Conservation (phyloP, 805 yeast species). For the Candida adriatica region DNA sequence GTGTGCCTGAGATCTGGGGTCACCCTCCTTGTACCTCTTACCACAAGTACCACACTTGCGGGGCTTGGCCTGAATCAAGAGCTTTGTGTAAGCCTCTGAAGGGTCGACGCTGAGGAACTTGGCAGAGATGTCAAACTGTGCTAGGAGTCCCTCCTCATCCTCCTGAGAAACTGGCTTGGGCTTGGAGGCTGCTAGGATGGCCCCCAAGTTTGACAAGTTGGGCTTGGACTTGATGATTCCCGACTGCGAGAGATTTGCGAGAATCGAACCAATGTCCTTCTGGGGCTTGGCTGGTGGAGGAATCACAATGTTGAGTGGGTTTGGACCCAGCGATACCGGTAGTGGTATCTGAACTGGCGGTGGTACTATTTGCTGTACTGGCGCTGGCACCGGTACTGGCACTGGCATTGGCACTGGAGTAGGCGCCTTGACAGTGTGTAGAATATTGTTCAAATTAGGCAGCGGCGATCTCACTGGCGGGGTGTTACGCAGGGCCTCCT, state of each 20-base stretch:
- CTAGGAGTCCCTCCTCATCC: constrained; percentile 7
- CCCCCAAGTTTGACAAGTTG: background rate
- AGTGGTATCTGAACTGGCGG: constrained; percentile 17
- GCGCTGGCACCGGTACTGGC: constrained; percentile 6
- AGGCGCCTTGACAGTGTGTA: constrained; percentile 5
- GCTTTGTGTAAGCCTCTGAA: constrained; percentile 28
- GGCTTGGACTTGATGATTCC: constrained; percentile 17
- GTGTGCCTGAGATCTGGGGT: constrained; percentile 52
- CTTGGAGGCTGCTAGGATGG: constrained; percentile 3
- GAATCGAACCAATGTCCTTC: constrained; percentile 14
- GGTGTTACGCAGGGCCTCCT: constrained; percentile 25
- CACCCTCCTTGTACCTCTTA: constrained; percentile 68
- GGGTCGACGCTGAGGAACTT: constrained; percentile 32
- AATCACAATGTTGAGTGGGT: constrained; percentile 14
- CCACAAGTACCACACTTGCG: constrained; percentile 89
- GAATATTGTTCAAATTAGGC: constrained; percentile 7
- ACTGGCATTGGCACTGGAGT: constrained; percentile 4
- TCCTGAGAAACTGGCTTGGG: background rate
- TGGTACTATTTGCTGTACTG: too few species aligned
- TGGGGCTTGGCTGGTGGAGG: constrained; percentile 2
- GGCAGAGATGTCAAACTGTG: constrained; percentile 23
- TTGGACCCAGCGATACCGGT: constrained; percentile 12
- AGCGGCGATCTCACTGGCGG: constrained; percentile 19
- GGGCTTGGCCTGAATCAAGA: constrained; percentile 34
- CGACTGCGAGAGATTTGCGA: constrained; percentile 14